phyloP scores from a whole-genome alignment of 1,139 yeast genomes.

The Yarrowia galli region DNA sequence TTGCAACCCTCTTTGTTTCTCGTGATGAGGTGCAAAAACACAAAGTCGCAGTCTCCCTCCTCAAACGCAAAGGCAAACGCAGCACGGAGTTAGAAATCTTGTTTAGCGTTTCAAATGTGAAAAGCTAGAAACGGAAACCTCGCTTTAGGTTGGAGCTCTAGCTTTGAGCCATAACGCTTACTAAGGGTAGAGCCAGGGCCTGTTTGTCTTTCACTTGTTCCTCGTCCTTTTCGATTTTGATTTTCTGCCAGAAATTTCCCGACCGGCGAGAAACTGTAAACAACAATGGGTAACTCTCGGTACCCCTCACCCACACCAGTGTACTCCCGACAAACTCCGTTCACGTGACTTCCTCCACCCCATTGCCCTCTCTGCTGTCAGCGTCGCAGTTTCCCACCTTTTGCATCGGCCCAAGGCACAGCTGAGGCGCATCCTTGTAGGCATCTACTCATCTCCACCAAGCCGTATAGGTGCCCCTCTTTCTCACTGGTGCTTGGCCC shows the following conservation, averaged over 20 bases:
- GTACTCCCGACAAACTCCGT: background rate
- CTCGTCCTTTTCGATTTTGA: background rate
- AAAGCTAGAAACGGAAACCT: conserved; percentile 20
- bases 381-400: background rate
- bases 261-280: background rate
- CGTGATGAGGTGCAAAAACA: conserved; percentile 34
- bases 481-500: background rate
- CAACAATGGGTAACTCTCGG: background rate
- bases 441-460: conserved; percentile 2
- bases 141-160: conserved; percentile 9
- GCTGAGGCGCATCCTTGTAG: background rate
- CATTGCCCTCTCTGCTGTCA: too few relatives aligned
- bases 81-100: conserved; percentile 2
- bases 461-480: conserved; percentile 19
- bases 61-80: background rate
- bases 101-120: conserved; percentile 23
- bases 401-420: background rate
- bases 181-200: conserved; percentile 29
- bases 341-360: conserved; percentile 25
- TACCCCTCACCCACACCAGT: conserved; percentile 1
- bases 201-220: background rate
- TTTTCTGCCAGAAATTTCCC: background rate
- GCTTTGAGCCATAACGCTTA: conserved; percentile 32
- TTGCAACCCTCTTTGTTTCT: conserved; percentile 20
- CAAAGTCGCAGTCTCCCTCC: background rate